Conservation (phyloP, 2,329 filamentous ascomycete species). For the Colletotrichum acutatum region DNA sequence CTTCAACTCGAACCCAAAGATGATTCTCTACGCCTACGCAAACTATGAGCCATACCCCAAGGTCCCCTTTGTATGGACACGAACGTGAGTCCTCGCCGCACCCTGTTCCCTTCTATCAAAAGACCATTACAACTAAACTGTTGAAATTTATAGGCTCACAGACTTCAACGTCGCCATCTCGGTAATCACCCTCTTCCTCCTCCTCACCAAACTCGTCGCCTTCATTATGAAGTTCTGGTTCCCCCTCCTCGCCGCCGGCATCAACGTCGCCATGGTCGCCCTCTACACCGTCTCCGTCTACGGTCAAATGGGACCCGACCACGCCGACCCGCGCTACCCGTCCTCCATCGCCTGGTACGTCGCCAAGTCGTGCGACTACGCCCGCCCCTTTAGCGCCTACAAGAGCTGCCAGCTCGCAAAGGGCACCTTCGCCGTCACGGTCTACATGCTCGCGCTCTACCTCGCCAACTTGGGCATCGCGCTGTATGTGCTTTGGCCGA, state of each 20-base stretch:
- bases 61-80: conserved; percentile 78
- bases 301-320: conserved; percentile 79
- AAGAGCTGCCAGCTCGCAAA: conserved; percentile 76
- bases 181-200: conserved; percentile 79
- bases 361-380: conserved; percentile 73
- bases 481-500: conserved; percentile 68
- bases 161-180: conserved; percentile 82
- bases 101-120: conserved; percentile 9
- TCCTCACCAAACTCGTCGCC: conserved; percentile 75
- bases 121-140: not conserved
- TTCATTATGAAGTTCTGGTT: conserved; percentile 78
- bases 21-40: conserved; percentile 78
- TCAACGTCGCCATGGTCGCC: conserved; percentile 66
- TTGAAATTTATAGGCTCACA: conserved; percentile 66
- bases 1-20: conserved; percentile 79
- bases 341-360: conserved; percentile 80
- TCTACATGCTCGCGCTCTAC: conserved; percentile 75
- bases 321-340: conserved; percentile 71
- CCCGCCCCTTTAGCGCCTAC: conserved; percentile 62
- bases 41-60: conserved; percentile 73
- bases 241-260: conserved; percentile 70
- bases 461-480: conserved; percentile 67
- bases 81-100: conserved; percentile 65
- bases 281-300: conserved; percentile 75
- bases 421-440: conserved; percentile 70